Percentiles rank a stretch among this genome's conserved stretches.
These are phyloP conservation scores for Cyberlindnera samutprakarnensis DNA, from an alignment of 805 yeast species.

Conservation along the genomic window DNA sequence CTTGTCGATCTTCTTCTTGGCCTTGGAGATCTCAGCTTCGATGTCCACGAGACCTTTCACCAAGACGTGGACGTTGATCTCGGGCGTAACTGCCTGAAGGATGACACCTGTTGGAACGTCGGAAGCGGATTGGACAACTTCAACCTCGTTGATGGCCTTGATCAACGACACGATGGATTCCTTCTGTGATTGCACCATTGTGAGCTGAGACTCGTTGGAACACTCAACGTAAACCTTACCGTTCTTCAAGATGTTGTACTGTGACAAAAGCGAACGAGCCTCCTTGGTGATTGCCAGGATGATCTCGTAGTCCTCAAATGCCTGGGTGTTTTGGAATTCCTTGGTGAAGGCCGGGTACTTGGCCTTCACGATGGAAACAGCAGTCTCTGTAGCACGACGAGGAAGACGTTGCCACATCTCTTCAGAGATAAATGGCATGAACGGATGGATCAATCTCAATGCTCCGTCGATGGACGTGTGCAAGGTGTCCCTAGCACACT, in stretches of 20 bases:
- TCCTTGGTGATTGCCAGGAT: constrained; percentile 82
- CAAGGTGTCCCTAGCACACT: constrained; percentile 89
- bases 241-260: constrained; percentile 80
- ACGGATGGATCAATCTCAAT: constrained; percentile 88
- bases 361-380: constrained; percentile 72
- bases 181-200: constrained; percentile 60
- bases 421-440: constrained; percentile 96
- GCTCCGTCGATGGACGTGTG: constrained; percentile 92
- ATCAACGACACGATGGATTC: constrained; percentile 86
- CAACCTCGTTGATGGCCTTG: constrained; percentile 77
- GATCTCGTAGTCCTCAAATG: constrained; percentile 73
- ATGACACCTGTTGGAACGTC: constrained; percentile 87
- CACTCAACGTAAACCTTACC: constrained; percentile 82
- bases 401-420: constrained; percentile 99
- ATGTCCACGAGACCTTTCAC: constrained; percentile 94
- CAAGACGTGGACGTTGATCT: constrained; percentile 77
- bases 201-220: constrained; percentile 35
- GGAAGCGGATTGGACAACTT: constrained; percentile 48
- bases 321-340: constrained; percentile 54
- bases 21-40: constrained; percentile 85
- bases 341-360: constrained; percentile 61
- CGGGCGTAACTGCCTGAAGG: constrained; percentile 71
- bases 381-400: constrained; percentile 63
- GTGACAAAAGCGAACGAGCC: constrained; percentile 87
- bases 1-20: constrained; percentile 65